Evolutionary conservation across 2,329 filamentous ascomycete species (phyloP), one percentile per base, ranked within the genome.

Genomic region (Parafenestella ontariensis): DNA sequence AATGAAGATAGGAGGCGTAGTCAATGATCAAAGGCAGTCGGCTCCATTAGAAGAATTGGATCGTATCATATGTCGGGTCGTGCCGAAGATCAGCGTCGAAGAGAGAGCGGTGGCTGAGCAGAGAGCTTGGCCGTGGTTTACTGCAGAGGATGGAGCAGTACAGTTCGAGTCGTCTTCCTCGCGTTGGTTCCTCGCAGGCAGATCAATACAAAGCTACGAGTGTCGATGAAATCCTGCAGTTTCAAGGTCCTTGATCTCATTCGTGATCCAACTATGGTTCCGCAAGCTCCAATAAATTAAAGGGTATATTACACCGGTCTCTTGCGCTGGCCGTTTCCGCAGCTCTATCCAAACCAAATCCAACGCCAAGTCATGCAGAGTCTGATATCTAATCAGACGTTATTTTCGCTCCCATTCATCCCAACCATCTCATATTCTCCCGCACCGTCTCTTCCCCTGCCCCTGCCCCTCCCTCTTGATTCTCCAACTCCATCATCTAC

Each of bases 391-490:
- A 47, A 54, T 74, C 69, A 75, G 18, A 75, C 69, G 29, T 64
- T 71, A 51, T 72, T 73, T 54, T 72, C 73, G 33, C 66, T 64
- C 37, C 77, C 74, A 46, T 62, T 62, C 75, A 82, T 78, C 21
- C 69, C 69, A 13, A 79, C 78, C 79, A 82, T 80, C 55, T 82
- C 80, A 55, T 82, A 82, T 44, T 77, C 73, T 3, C 77, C 80
- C 17, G 72, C 77, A 2, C 78, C 80, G 58, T 81, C 80, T 65
- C 70, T 71, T 15, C 77, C 78, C 56, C 71, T 68, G 13, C 77
- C 76, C 54, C 77, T 70, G 1, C 76, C 72, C 44, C 72, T 65
- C 1, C 75, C 77, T 61, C 76, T 74, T 26, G 70, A 68, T 57
- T 75, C 73, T 4, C 77, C 77, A 10, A 65, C 73, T 4, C 71